Base-by-base conservation (phyloP, 2,329 filamentous ascomycete genomes). In the Stagonosporopsis rhizophila region DNA sequence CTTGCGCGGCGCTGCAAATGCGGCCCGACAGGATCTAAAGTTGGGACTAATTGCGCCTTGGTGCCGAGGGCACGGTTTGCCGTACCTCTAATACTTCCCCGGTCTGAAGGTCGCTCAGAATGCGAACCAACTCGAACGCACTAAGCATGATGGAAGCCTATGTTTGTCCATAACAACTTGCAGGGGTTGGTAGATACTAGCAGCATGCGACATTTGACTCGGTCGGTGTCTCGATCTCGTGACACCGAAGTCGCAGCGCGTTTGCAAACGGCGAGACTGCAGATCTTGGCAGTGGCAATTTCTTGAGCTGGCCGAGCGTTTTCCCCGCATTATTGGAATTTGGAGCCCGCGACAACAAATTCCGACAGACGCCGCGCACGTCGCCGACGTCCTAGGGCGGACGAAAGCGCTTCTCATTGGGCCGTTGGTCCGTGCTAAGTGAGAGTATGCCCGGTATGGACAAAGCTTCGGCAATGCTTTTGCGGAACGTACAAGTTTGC, bases 311-410 rank as follows among this genome's bases (percentile, higher is more conserved):
- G 11, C 35, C 32, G 27, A 52, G 15, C 12, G 6, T n/a, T 38
- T 56, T 39, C 47, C 53, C 53, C 53, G 47, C 53, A 52, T 52
- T 44, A 20, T 11, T 30, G 30, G 34, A 20, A 7, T 25, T 19
- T n/a, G 28, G 25, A 41, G 35, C 37, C 32, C 30, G 23, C 35
- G 27, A 47, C 22, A 40, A 17, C 32, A 44, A 23, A n/a, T 30
- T 6, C 28, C 28, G 28, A 6, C 28, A 32, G 30, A 32, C 22
- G 41, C 52, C 41, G 35, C 28, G 17, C 42, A 46, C n/a, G 15
- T 32, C 23, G 37, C 47, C 37, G 30, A 47, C 27, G 20, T 17
- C 20, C 2, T 28, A 20, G 27, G 27, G 15, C 37, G 38, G 30
- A 19, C 23, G 12, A 8, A 1, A 17, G 5, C 9, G 11, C 6